Evolutionary conservation across 768 basidiomycete genomes (phyloP), one percentile per base, ranked within the genome.

Genomic region (Lactarius pseudohatsudake): DNA sequence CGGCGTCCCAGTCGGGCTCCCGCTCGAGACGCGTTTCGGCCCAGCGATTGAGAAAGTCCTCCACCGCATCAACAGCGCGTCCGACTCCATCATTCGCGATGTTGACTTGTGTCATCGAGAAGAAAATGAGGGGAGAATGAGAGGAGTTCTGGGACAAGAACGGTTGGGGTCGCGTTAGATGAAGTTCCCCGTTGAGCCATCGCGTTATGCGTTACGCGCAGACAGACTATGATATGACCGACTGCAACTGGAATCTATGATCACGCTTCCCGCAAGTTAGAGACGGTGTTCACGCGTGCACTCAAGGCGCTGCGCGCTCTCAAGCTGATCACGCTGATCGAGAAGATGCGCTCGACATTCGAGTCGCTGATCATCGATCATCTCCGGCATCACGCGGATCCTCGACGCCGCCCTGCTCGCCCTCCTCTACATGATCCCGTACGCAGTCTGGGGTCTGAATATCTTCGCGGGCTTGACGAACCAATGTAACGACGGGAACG

Each of bases 361-460:
- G 87, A 92, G 72, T 86, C 87, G 16, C 79, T 98, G 55, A 89
- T 98, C n/a, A n/a, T n/a, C n/a, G n/a, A n/a, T n/a, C 71, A 88
- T 97, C 69, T 89, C 91, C 15, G 96, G 96, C 3, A 89, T 88
- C 11, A 75, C 82, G 36, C 89, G 92, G 71, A 95, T 98, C 68
- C 68, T 97, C 62, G 94, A 96, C 69, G 96, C 96, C 1, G 93
- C 90, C 4, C 76, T 96, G 57, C 85, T 98, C 18, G 93, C 96
- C 60, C 85, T 95, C 55, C 83, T 98, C 59, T 94, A 94, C 75
- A 90, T 94, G 86, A 91, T 94, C 70, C 92, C 92, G 0, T 94
- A 92, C 73, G 92, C 94, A 20, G 88, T 96, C 10, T 96, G 94
- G 94, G 94, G 95, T 11, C 84, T 92, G 59, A 97, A 94, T 72